Base-by-base conservation (phyloP, 306 rosid genomes). In the Hippophae tibetana region DNA sequence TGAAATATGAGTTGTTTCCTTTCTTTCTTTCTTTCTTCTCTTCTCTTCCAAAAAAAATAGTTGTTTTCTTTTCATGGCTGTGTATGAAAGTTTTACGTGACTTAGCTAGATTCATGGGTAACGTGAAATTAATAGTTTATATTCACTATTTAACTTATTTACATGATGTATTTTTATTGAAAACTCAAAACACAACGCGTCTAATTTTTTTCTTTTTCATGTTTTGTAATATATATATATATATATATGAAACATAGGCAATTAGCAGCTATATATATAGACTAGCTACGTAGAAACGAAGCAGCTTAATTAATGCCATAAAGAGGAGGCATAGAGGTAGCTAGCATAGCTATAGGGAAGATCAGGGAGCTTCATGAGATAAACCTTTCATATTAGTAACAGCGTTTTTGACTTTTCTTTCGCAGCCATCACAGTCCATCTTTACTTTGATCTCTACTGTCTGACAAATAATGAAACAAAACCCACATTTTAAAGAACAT, bases 381-480 rank as follows among this genome's bases (percentile, higher is more conserved):
- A 57, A 64, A 88, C 95, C 97, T 89, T 73, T 86, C 82, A 89
- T 83, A 49, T 68, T 47, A 54, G 88, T 77, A 47, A 83, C 87
- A 47, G 89, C 87, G 50, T 83, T 72, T 80, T 79, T 78, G 46
- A 89, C 87, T 74, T 75, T 81, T 66, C 97, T 66, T 84, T 89
- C 97, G 55, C 97, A 89, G 38, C 97, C 97, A 78, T 86, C 94
- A n/a, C 95, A 86, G 67, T 86, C 95, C 88, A 86, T 86, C 77
- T 86, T 86, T 41, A 86, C 88, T 77, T 86, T 86, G 77, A 86
- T 84, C 69, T 86, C 90, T 42, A 84, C 95, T 58, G 84, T 86
- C 95, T 86, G 68, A 42, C 18, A 7, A 14, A 5, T 64, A 66
- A 57, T 26, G 14, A 6, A 49, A 5, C 42, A 25, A 56, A 74